Evolutionary conservation across 176 grass and related monocot genomes (phyloP), one percentile per base, ranked within the genome.

Genomic region (Carex parvula): DNA sequence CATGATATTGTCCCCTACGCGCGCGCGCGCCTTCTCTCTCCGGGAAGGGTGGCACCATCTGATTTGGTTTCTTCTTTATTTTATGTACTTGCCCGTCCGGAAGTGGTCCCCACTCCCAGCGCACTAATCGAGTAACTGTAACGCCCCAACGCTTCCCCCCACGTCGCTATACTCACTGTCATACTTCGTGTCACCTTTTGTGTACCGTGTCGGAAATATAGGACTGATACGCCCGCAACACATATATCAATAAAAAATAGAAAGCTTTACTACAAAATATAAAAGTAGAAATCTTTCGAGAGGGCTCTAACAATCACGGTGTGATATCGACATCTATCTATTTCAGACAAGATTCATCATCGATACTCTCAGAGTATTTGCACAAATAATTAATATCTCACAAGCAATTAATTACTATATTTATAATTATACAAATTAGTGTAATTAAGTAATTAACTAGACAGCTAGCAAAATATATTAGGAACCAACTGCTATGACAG

Each of bases 11-110:
- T 74, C 70, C 24, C 70, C 66, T n/a, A 8, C 4, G 15, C 32
- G 13, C 15, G 55, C 14, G 3, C 17, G 16, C 56, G 14, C 16
- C 17, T 16, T 57, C 55, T 5, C 15, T 60, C 18, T 60, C 8
- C 39, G 6, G n/a, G 2, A 6, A 22, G 4, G 42, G 70, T 73
- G 70, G 44, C 42, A 2, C 18, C 17, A 73, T 73, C 42, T 73
- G 70, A 52, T 52, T 52, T 11, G 42, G 70, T 50, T 52, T 22
- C 17, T 72, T 8, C 11, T 17, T n/a, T 50, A 15, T 72, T 73
- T 73, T 3, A 52, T 26, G 70, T 73, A 73, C 70, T 73, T 52
- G 7, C 8, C 70, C 42, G 70, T 73, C 70, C 70, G 70, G 20
- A 73, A 52, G 5, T 48, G 42, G 39, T 24, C 42, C 20, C 70